These are phyloP conservation scores for Botrytis cinerea DNA, from an alignment of 2,329 filamentous ascomycete genomes.

Conservation along the genomic window DNA sequence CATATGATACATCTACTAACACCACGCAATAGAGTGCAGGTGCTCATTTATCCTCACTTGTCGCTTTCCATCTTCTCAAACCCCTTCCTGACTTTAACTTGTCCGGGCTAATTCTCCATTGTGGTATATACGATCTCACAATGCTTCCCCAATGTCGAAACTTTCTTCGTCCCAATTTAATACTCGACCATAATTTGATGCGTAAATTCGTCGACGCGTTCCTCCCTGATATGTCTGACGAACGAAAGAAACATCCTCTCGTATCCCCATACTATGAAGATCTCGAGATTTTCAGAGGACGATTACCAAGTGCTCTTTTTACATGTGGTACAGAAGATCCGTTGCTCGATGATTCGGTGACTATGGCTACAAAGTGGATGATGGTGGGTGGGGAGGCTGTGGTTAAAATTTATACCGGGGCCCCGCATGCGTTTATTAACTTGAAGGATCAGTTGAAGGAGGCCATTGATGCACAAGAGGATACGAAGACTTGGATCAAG, in stretches of 20 bases:
- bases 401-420: conserved; percentile 56
- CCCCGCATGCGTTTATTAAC: conserved; percentile 53
- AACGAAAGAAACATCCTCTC: conserved; percentile 47
- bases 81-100: conserved; percentile 46
- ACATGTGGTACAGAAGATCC: conserved; percentile 56
- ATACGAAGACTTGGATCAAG: conserved; percentile 31
- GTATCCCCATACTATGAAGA: conserved; percentile 55
- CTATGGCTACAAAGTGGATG: conserved; percentile 57
- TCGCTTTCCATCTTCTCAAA: conserved; percentile 50
- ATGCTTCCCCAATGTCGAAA: conserved; percentile 45
- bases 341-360: conserved; percentile 53
- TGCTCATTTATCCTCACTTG: conserved; percentile 51
- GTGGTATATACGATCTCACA: conserved; percentile 53
- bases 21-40: conserved; percentile 48
- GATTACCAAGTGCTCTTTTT: conserved; percentile 56
- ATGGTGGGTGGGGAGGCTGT: conserved; percentile 52
- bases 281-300: conserved; percentile 40
- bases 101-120: conserved; percentile 54
- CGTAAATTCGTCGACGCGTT: conserved; percentile 49
- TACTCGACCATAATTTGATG: conserved; percentile 52
- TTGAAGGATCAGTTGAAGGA: conserved; percentile 30
- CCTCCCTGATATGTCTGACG: conserved; percentile 46
- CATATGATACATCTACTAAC: conserved; percentile 7
- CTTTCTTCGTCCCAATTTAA: conserved; percentile 29
- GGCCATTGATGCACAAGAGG: conserved; percentile 27